Conservation (phyloP, 139 green algal genomes). For the Chlorella sp. region DNA sequence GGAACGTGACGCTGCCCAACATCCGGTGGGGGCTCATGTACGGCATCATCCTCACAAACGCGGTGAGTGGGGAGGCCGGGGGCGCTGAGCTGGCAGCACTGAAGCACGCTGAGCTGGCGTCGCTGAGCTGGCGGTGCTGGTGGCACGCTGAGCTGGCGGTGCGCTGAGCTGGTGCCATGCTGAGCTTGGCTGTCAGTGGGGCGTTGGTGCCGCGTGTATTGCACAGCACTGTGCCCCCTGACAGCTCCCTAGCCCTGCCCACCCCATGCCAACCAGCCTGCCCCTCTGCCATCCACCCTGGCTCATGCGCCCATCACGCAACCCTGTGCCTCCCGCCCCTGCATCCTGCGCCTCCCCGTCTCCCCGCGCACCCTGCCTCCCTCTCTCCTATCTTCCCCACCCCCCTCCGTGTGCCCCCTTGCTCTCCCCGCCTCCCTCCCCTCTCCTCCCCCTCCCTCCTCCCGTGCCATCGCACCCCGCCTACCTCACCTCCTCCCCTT, state of each 20-base stretch:
- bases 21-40: constrained; percentile 91
- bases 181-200: neutral
- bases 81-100: neutral
- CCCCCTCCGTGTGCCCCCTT: neutral
- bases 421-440: too few species aligned
- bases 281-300: too few species aligned
- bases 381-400: neutral
- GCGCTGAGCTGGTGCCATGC: neutral
- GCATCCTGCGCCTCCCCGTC: neutral
- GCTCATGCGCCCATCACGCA: too few species aligned
- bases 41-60: constrained; percentile 90
- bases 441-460: neutral
- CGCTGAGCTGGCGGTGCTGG: neutral
- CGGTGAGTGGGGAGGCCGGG: constrained; percentile 35
- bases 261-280: too few species aligned
- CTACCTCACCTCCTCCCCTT: neutral
- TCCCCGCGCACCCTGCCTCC: neutral
- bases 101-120: neutral
- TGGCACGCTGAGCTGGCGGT: neutral
- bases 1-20: constrained; percentile 91
- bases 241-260: too few species aligned
- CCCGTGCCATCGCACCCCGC: neutral
- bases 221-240: too few species aligned
- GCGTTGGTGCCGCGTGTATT: neutral
- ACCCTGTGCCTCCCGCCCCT: too few species aligned